These are phyloP conservation scores for Emmonsiellopsis sp. DNA, from an alignment of 2,329 filamentous ascomycete genomes.

Conservation along the genomic window DNA sequence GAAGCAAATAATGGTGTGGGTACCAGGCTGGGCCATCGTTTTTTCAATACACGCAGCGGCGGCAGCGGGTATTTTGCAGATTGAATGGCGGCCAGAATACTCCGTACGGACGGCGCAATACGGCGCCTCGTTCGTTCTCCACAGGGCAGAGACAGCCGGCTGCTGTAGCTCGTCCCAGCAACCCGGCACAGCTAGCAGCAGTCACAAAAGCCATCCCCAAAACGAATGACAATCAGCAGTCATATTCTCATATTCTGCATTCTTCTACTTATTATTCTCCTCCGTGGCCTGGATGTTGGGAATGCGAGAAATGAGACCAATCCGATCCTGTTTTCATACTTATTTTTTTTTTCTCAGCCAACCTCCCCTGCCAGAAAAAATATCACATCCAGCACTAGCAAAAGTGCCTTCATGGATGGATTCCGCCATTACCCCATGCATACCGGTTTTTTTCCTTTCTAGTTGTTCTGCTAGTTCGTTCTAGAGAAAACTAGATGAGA, in stretches of 20 bases:
- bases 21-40: background rate
- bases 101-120: too few relatives aligned
- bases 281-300: background rate
- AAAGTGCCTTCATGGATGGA: background rate
- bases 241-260: background rate
- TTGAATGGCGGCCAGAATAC: background rate
- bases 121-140: background rate
- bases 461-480: too few relatives aligned
- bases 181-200: background rate
- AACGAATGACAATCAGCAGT: constrained; percentile 1
- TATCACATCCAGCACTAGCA: background rate
- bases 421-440: background rate
- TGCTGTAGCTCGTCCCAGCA: background rate
- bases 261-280: background rate
- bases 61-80: background rate
- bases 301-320: background rate
- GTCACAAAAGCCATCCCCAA: background rate
- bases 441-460: background rate
- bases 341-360: background rate
- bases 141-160: background rate
- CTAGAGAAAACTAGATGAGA: too few relatives aligned
- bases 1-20: background rate
- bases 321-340: background rate
- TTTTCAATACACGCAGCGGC: background rate
- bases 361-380: background rate